Conservation (phyloP, 2,329 filamentous ascomycete genomes). For the Fusarium secorum region DNA sequence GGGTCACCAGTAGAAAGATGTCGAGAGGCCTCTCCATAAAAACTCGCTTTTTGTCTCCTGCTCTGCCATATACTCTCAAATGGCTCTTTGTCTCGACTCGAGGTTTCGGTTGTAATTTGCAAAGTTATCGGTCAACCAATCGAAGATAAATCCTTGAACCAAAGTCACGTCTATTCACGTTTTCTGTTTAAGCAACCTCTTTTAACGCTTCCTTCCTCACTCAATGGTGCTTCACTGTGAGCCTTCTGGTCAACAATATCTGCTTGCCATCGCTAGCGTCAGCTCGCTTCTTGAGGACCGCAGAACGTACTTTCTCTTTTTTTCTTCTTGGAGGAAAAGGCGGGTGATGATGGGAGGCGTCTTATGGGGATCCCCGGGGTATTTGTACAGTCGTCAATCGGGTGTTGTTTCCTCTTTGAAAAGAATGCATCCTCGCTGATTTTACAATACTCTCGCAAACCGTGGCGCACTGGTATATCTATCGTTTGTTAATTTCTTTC, state of each 20-base stretch:
- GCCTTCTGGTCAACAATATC: constrained; percentile 37
- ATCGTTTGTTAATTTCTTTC: constrained; percentile 21
- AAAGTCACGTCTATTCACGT: constrained; percentile 44
- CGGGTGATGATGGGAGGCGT: constrained; percentile 44
- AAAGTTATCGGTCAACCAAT: constrained; percentile 63
- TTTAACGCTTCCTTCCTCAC: constrained; percentile 37
- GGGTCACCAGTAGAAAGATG: constrained; percentile 65
- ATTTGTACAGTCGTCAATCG: constrained; percentile 44
- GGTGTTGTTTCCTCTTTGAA: constrained; percentile 43
- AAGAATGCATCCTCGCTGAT: constrained; percentile 42
- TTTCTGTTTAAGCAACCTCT: constrained; percentile 40
- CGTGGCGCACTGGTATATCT: constrained; percentile 34
- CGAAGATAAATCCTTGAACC: constrained; percentile 59
- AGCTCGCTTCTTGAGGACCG: constrained; percentile 37
- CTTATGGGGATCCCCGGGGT: constrained; percentile 42
- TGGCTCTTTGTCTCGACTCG: constrained; percentile 53
- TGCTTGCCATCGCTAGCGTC: constrained; percentile 33
- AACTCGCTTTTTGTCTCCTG: constrained; percentile 47
- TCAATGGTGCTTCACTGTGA: constrained; percentile 45
- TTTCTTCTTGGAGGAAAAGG: constrained; percentile 42
- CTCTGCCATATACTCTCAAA: constrained; percentile 53
- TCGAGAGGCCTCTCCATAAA: constrained; percentile 46
- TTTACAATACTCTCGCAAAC: constrained; percentile 35
- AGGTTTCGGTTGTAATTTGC: constrained; percentile 67
- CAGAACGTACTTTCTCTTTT: constrained; percentile 43